phyloP scores from a whole-genome alignment of 208 protist species.

The Trypanosoma theileri region DNA sequence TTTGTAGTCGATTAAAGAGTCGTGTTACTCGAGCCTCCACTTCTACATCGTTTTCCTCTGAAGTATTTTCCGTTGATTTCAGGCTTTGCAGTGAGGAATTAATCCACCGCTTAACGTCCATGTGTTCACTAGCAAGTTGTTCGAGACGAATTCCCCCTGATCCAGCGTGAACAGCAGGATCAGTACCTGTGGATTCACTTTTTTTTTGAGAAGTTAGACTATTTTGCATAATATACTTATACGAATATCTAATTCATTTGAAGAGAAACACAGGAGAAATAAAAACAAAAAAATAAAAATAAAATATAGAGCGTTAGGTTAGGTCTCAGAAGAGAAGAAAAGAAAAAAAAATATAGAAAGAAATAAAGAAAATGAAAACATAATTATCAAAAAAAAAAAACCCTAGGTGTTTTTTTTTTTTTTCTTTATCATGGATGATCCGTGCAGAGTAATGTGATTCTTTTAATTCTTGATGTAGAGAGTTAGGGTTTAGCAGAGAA shows the following conservation, averaged over 20 bases:
- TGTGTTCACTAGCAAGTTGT: constrained; percentile 25
- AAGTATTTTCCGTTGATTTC: neutral
- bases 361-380: neutral
- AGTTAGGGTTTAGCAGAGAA: constrained; percentile 28
- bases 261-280: neutral
- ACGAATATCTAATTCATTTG: neutral
- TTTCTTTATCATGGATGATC: no score
- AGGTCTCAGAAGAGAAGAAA: neutral
- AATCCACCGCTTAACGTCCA: constrained; percentile 62
- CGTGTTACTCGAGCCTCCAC: constrained; percentile 41
- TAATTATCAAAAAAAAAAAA: neutral
- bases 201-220: neutral
- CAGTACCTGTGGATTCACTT: neutral
- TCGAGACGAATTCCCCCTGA: constrained; percentile 9
- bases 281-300: neutral
- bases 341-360: neutral
- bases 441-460: no score
- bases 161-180: neutral
- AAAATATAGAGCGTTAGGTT: neutral
- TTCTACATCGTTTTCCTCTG: constrained; percentile 16
- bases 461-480: no score
- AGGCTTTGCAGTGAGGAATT: constrained; percentile 41
- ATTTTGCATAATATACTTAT: neutral
- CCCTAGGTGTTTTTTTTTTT: neutral
- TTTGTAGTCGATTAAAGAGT: constrained; percentile 50